Conservation (phyloP, 768 basidiomycete genomes). For the Amanita pallidorosea region DNA sequence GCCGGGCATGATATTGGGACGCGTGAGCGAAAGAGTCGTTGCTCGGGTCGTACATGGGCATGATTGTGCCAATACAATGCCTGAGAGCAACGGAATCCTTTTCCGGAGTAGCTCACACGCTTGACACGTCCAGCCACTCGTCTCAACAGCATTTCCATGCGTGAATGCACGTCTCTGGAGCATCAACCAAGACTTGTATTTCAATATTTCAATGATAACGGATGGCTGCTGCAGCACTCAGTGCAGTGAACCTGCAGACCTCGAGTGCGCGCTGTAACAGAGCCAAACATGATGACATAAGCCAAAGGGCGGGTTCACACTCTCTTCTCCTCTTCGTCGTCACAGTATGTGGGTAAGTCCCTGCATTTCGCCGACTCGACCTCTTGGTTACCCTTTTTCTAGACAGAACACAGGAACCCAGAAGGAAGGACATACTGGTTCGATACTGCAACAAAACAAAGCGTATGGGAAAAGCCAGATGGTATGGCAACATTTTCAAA, state of each 20-base stretch:
- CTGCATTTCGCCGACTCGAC: conserved; percentile 13
- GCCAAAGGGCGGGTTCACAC: not conserved
- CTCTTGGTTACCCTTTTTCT: conserved; percentile 10
- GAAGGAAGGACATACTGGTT: conserved; percentile 99
- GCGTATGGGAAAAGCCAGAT: conserved; percentile 98
- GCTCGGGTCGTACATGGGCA: conserved; percentile 22
- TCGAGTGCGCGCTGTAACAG: not conserved
- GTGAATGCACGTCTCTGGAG: not conserved
- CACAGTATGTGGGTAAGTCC: conserved; percentile 5
- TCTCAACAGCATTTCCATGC: not conserved
- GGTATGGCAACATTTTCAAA: conserved; percentile 32
- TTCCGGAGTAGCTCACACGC: not conserved
- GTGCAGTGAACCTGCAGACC: no score
- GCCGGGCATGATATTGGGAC: conserved; percentile 17
- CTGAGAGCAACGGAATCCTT: not conserved
- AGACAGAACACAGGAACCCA: conserved; percentile 92
- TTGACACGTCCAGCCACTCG: not conserved
- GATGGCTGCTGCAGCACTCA: no score
- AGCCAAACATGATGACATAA: conserved; percentile 5
- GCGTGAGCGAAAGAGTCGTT: conserved; percentile 21
- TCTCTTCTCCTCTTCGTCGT: not conserved
- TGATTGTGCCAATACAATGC: conserved; percentile 5
- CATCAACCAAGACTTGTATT: not conserved
- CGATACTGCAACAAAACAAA: conserved; percentile 78
- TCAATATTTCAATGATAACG: not conserved